Evolutionary conservation across 345 rosid species (phyloP).

Genomic region (Brassica nigra): DNA sequence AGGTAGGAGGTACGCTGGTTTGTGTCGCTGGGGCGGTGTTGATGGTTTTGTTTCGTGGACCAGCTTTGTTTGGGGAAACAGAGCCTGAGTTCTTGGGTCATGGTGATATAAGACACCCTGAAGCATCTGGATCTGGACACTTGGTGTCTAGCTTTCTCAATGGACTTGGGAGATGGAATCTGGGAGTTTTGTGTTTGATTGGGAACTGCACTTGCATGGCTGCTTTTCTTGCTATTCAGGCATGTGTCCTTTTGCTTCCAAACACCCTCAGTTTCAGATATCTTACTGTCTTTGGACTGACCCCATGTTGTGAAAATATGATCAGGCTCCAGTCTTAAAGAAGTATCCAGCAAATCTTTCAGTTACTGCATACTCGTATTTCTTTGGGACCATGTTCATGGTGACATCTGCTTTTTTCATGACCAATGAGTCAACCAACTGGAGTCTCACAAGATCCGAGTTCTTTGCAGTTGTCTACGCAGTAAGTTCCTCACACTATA

Average conservation of each 20-base stretch:
- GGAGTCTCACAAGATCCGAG: slow-evolving; percentile 84
- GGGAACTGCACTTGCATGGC: slow-evolving; percentile 99
- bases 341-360: slow-evolving; percentile 87
- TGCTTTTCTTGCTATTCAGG: slow-evolving; percentile 94
- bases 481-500: slow-evolving; percentile 51
- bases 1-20: slow-evolving; percentile 81
- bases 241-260: slow-evolving; percentile 32
- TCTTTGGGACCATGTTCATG: slow-evolving; percentile 80
- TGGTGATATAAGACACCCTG: slow-evolving; percentile 64
- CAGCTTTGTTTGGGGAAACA: slow-evolving; percentile 66
- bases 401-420: slow-evolving; percentile 61
- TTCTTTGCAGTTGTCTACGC: slow-evolving; percentile 80
- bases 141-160: slow-evolving; percentile 56
- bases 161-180: slow-evolving; percentile 79
- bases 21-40: slow-evolving; percentile 82
- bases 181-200: slow-evolving; percentile 90
- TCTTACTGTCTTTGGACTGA: slow-evolving; percentile 16
- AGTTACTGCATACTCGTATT: slow-evolving; percentile 81
- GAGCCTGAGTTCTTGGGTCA: slow-evolving; percentile 49
- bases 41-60: slow-evolving; percentile 94
- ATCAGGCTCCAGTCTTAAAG: slow-evolving; percentile 75
- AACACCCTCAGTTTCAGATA: background rate
- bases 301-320: slow-evolving; percentile 14
- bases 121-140: slow-evolving; percentile 65
- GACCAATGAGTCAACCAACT: slow-evolving; percentile 69